A percentile compares a stretch with the other conserved stretches of the same genome.
Conservation (phyloP, 371 early-diverging fungal species). For the Apophysomyces trapeziformis region DNA sequence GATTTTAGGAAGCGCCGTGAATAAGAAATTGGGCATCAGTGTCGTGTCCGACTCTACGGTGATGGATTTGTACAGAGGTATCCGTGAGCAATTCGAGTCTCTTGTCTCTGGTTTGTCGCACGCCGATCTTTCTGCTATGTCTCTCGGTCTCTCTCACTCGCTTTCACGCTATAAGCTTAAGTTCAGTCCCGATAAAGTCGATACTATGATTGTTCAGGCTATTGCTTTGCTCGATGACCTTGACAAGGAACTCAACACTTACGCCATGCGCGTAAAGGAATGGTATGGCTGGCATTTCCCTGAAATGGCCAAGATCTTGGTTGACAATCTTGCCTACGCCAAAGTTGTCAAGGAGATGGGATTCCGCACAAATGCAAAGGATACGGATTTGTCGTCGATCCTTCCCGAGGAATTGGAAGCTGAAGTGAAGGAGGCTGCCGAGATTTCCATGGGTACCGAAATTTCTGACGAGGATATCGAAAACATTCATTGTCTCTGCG, state of each 20-base stretch:
- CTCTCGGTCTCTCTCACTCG: slow-evolving; percentile 79
- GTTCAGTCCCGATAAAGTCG: slow-evolving; percentile 91
- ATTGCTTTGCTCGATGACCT: slow-evolving; percentile 92
- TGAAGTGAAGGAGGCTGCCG: slow-evolving; percentile 81
- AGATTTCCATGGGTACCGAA: slow-evolving; percentile 95
- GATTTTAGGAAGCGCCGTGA: slow-evolving; percentile 72
- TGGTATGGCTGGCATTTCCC: slow-evolving; percentile 97
- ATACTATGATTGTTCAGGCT: slow-evolving; percentile 97
- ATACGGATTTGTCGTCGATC: slow-evolving; percentile 76
- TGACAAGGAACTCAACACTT: slow-evolving; percentile 96
- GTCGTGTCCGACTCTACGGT: slow-evolving; percentile 87
- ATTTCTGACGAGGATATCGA: slow-evolving; percentile 88
- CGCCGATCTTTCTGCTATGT: slow-evolving; percentile 86
- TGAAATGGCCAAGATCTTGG: slow-evolving; percentile 81
- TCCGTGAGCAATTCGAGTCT: slow-evolving; percentile 82
- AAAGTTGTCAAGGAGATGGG: slow-evolving; percentile 73
- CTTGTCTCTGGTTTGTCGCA: slow-evolving; percentile 71
- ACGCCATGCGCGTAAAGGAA: slow-evolving; percentile 97
- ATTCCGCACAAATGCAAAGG: slow-evolving; percentile 80
- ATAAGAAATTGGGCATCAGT: slow-evolving; percentile 92
- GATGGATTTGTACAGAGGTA: slow-evolving; percentile 92
- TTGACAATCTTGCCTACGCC: slow-evolving; percentile 80
- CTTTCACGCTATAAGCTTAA: slow-evolving; percentile 91
- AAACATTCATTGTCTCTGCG: slow-evolving; percentile 82
- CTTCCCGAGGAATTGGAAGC: slow-evolving; percentile 92